A percentile compares a stretch with the other conserved stretches of the same genome.
Conservation (phyloP, 1,284 basidiomycete genomes). For the Austroboletus olivaceoglutinosus region DNA sequence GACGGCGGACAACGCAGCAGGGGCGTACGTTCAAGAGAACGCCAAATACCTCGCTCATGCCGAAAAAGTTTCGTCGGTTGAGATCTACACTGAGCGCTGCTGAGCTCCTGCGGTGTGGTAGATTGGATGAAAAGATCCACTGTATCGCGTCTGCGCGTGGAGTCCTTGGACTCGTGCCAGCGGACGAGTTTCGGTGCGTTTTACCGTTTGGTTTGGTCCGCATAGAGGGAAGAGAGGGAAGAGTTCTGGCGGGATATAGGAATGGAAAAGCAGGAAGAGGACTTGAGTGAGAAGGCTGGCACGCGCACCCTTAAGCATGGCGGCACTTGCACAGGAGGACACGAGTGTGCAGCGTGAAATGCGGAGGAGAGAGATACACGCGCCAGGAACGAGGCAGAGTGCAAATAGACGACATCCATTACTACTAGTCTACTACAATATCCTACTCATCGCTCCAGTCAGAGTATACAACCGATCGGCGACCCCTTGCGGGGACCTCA, state of each 20-base stretch:
- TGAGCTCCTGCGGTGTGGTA: slow-evolving; percentile 56
- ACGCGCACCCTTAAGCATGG: slow-evolving; percentile 30
- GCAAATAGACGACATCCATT: background rate
- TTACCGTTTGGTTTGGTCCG: slow-evolving; percentile 24
- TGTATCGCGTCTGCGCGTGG: slow-evolving; percentile 42
- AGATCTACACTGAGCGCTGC: slow-evolving; percentile 57
- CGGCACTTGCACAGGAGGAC: slow-evolving; percentile 19
- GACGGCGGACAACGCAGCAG: slow-evolving; percentile 3
- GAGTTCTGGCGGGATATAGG: slow-evolving; percentile 9
- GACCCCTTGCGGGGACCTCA: slow-evolving; percentile 14
- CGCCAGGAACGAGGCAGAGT: slow-evolving; percentile 22
- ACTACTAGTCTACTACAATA: background rate
- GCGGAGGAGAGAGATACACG: slow-evolving; percentile 22
- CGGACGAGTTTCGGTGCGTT: slow-evolving; percentile 21
- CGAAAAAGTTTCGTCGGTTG: slow-evolving; percentile 71
- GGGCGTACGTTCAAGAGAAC: slow-evolving; percentile 70
- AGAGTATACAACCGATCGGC: slow-evolving; percentile 11
- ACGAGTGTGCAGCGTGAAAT: slow-evolving; percentile 35
- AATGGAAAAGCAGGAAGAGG: slow-evolving; percentile 11
- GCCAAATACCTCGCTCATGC: slow-evolving; percentile 71
- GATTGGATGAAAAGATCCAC: slow-evolving; percentile 71
- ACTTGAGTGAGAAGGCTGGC: slow-evolving; percentile 17
- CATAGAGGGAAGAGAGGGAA: slow-evolving; percentile 17
- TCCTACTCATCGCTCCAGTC: slow-evolving; percentile 6
- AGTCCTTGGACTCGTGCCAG: slow-evolving; percentile 27